Evolutionary conservation across 805 yeast genomes (phyloP).

Genomic region (Maudiozyma serrabonitensis): DNA sequence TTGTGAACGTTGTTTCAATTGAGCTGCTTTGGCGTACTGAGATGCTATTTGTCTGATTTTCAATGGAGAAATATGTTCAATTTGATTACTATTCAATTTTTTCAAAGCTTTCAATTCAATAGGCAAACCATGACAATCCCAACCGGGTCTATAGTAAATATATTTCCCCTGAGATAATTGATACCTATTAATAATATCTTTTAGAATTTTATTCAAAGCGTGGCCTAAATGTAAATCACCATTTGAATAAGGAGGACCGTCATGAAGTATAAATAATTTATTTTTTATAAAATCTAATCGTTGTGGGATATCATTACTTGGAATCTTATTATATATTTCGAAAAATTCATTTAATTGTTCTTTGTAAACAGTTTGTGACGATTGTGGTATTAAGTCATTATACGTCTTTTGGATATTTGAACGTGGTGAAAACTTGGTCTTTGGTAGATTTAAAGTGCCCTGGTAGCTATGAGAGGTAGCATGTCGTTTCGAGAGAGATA

Average conservation of each 20-base stretch:
- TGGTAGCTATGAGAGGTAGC: constrained; percentile 33
- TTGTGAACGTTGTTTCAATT: constrained; percentile 49
- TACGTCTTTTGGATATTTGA: constrained; percentile 39
- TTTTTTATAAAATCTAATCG: constrained; percentile 21
- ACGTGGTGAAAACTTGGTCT: constrained; percentile 56
- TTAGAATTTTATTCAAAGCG: constrained; percentile 78
- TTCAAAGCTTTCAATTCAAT: constrained; percentile 80
- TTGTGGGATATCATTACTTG: constrained; percentile 12
- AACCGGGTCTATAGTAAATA: constrained; percentile 78
- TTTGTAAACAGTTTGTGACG: constrained; percentile 51
- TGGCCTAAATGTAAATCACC: constrained; percentile 91
- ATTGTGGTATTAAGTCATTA: constrained; percentile 38
- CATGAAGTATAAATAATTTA: constrained; percentile 64
- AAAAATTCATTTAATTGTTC: constrained; percentile 41
- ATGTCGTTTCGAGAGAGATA: not conserved
- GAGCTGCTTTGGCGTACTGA: constrained; percentile 58
- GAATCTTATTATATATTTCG: constrained; percentile 4
- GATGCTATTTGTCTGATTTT: constrained; percentile 60
- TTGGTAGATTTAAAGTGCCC: constrained; percentile 53
- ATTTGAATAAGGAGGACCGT: constrained; percentile 98
- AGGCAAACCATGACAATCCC: constrained; percentile 99
- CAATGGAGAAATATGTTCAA: constrained; percentile 28
- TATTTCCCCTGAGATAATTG: constrained; percentile 53
- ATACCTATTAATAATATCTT: constrained; percentile 73
- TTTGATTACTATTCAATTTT: constrained; percentile 30